Percentiles rank a stretch among this genome's conserved stretches.
Evolutionary conservation across 2,329 filamentous ascomycete species (phyloP).

Genomic region (Decorospora gaudefroyi): DNA sequence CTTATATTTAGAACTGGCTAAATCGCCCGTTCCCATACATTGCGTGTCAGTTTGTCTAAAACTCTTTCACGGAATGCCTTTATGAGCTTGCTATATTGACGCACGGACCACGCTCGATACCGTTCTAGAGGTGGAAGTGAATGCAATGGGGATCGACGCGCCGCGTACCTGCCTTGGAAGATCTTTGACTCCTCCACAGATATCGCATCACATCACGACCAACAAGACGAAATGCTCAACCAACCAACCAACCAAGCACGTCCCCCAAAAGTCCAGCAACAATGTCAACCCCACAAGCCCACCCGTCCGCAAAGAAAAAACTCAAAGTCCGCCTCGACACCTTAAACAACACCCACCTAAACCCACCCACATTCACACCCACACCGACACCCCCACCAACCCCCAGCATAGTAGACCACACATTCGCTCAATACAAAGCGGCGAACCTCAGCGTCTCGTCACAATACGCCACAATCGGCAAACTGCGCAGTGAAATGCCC

Average conservation of each 20-base stretch:
- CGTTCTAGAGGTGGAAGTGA: background rate
- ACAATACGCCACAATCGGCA: slow-evolving; percentile 9
- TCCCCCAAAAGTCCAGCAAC: background rate
- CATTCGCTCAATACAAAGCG: slow-evolving; percentile 14
- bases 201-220: background rate
- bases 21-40: no score
- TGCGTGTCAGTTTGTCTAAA: no score
- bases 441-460: slow-evolving; percentile 7
- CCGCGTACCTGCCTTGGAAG: background rate
- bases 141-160: background rate
- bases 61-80: no score
- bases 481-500: slow-evolving; percentile 11
- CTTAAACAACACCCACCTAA: slow-evolving; percentile 5
- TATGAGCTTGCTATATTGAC: no score
- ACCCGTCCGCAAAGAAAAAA: background rate
- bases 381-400: background rate
- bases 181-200: background rate
- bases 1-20: no score
- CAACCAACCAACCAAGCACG: background rate
- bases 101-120: no score
- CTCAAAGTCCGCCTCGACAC: background rate
- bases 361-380: background rate
- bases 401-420: background rate
- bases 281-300: background rate
- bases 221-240: no score